Conservation (phyloP, 192 early-diverging fungal genomes). For the Mortierella claussenii region DNA sequence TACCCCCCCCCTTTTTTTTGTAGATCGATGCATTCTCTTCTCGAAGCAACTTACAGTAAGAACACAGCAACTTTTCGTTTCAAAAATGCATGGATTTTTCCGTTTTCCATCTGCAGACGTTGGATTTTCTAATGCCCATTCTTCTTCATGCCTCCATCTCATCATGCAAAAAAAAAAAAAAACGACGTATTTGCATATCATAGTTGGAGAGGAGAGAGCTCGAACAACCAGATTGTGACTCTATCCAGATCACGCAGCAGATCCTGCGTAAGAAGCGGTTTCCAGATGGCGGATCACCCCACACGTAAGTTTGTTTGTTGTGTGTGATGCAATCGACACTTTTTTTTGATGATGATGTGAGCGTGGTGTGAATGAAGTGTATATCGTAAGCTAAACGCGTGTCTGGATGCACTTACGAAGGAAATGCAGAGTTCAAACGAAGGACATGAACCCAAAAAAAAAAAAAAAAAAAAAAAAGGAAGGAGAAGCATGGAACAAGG, state of each 20-base stretch:
- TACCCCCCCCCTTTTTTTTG: neutral
- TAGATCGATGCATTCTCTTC: slow-evolving; percentile 61
- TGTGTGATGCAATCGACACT: neutral
- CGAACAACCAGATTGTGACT: slow-evolving; percentile 46
- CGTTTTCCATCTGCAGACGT: too few relatives aligned
- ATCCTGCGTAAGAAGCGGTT: slow-evolving; percentile 71
- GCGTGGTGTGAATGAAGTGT: too few relatives aligned
- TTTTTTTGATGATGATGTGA: too few relatives aligned
- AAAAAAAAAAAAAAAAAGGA: neutral
- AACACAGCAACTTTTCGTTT: too few relatives aligned
- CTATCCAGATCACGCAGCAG: slow-evolving; percentile 57
- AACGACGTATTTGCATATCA: too few relatives aligned
- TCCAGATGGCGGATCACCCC: slow-evolving; percentile 52
- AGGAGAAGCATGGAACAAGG: neutral
- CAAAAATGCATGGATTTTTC: neutral
- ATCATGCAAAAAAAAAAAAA: neutral
- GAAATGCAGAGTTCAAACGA: too few relatives aligned
- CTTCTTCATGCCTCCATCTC: neutral
- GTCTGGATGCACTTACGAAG: neutral
- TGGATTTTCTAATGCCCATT: too few relatives aligned
- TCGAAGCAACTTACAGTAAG: slow-evolving; percentile 61
- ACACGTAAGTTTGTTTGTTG: slow-evolving; percentile 43
- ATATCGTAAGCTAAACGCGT: neutral
- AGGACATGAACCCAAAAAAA: too few relatives aligned
- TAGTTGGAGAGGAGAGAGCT: slow-evolving; percentile 58